Conservation (phyloP, 129 eudicot genomes). For the Flaveria sonorensis region DNA sequence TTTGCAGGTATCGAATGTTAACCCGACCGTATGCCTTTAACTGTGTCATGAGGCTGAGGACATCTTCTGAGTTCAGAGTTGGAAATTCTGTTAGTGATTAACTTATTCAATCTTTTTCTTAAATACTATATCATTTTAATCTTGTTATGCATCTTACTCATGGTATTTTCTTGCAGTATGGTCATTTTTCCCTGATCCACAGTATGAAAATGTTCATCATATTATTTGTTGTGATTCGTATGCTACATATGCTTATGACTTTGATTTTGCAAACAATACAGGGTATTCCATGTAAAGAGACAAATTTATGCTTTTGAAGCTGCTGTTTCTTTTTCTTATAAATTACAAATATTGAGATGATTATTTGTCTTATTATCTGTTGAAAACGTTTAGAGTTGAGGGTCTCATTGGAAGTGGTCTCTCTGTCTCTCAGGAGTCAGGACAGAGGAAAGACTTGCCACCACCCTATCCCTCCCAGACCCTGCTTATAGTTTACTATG, state of each 20-base stretch:
- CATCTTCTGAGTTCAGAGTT: conserved; percentile 80
- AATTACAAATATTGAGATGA: background rate
- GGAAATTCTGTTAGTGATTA: conserved; percentile 73
- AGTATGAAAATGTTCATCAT: conserved; percentile 96
- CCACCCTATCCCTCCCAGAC: too few species aligned
- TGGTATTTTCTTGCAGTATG: conserved; percentile 60
- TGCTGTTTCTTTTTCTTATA: background rate
- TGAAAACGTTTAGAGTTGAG: too few species aligned
- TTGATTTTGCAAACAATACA: conserved; percentile 63
- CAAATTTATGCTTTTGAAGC: conserved; percentile 6
- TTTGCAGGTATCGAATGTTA: conserved; percentile 89
- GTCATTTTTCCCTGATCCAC: conserved; percentile 99
- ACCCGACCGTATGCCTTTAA: conserved; percentile 93
- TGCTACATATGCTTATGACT: conserved; percentile 98
- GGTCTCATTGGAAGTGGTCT: too few species aligned
- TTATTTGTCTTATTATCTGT: too few species aligned
- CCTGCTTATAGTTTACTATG: too few species aligned
- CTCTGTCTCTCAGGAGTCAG: too few species aligned
- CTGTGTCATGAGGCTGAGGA: conserved; percentile 81
- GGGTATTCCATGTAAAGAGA: conserved; percentile 76
- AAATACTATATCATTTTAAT: background rate
- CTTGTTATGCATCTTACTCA: background rate
- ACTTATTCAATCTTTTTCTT: background rate
- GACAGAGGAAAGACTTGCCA: too few species aligned
- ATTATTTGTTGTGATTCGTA: conserved; percentile 91